Base-by-base conservation (phyloP, 352 stramenopile species). In the Phytopythium montanum region DNA sequence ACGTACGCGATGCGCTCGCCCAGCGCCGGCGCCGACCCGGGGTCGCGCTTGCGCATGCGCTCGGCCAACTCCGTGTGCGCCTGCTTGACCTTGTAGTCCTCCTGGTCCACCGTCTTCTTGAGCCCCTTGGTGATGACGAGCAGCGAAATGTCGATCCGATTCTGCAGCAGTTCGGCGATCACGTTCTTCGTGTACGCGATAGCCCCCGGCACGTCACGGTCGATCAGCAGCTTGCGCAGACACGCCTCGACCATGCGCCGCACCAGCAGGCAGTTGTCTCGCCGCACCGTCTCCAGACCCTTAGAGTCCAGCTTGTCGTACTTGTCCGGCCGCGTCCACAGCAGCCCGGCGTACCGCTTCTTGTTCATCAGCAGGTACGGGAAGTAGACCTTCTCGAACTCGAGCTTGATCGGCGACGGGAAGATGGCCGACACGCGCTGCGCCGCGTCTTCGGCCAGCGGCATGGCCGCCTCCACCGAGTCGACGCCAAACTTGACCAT, bases 321-420 rank as follows among this genome's bases (percentile, higher is more conserved):
- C 65, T 99, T 99, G 2, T 99, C 97, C 4, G 92, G 79, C 31
- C 77, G 85, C 6, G 81, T 95, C 81, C 84, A 94, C 12, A 94
- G 68, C 54, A 95, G 59, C 33, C 81, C 84, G 46, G 84, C 81
- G 58, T 95, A 92, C 18, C 97, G 85, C 76, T 99, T 99, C 84
- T 99, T 99, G 83, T 99, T 99, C 96, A 99, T 99, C 21, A 99
- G 84, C 63, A 99, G 75, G 65, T 99, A 99, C 16, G 97, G 98
- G 61, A 96, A 99, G 75, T 99, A 99, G 1, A 99, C 96, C 69
- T 99, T 99, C 68, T 99, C 97, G 64, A 99, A 99, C 69, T 99
- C 97, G 44, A 99, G 83, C 61, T 97, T 85, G 76, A 99, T 99
- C 19, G 98, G 97, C 31, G 87, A 71, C 8, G 97, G 96, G 62